phyloP scores from a whole-genome alignment of 2,329 filamentous ascomycete genomes.

The Diaporthe sp. region DNA sequence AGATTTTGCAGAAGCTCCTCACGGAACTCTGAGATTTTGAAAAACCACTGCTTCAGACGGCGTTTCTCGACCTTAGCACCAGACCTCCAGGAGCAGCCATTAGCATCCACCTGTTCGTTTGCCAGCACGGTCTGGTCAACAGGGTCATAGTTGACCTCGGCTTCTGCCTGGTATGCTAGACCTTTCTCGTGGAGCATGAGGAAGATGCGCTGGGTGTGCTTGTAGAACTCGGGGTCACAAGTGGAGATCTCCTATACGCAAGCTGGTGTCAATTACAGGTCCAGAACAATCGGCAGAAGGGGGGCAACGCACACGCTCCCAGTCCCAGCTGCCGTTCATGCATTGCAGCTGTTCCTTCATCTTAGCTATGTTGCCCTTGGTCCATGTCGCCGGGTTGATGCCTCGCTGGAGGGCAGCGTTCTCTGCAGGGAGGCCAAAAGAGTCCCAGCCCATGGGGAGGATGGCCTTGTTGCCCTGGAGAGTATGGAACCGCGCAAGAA shows the following conservation, averaged over 20 bases:
- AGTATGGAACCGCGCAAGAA: slow-evolving; percentile 80
- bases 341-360: slow-evolving; percentile 86
- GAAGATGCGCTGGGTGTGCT: slow-evolving; percentile 90
- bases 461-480: slow-evolving; percentile 83
- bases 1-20: slow-evolving; percentile 80
- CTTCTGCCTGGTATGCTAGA: slow-evolving; percentile 86
- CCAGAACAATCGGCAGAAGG: neutral
- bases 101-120: slow-evolving; percentile 92
- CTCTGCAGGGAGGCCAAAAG: slow-evolving; percentile 90
- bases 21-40: slow-evolving; percentile 84
- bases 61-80: slow-evolving; percentile 86
- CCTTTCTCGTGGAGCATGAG: slow-evolving; percentile 80
- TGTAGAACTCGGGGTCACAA: slow-evolving; percentile 88
- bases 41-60: slow-evolving; percentile 89
- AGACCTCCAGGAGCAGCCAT: slow-evolving; percentile 88
- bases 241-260: slow-evolving; percentile 80
- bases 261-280: slow-evolving; percentile 33
- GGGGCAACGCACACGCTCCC: slow-evolving; percentile 76
- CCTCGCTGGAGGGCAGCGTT: slow-evolving; percentile 90
- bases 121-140: slow-evolving; percentile 90
- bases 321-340: slow-evolving; percentile 89
- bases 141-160: slow-evolving; percentile 91
- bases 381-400: slow-evolving; percentile 84
- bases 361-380: slow-evolving; percentile 80
- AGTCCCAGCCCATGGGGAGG: slow-evolving; percentile 96